Conservation (phyloP, 1,284 basidiomycete genomes). For the Ganoderma lingzhi region DNA sequence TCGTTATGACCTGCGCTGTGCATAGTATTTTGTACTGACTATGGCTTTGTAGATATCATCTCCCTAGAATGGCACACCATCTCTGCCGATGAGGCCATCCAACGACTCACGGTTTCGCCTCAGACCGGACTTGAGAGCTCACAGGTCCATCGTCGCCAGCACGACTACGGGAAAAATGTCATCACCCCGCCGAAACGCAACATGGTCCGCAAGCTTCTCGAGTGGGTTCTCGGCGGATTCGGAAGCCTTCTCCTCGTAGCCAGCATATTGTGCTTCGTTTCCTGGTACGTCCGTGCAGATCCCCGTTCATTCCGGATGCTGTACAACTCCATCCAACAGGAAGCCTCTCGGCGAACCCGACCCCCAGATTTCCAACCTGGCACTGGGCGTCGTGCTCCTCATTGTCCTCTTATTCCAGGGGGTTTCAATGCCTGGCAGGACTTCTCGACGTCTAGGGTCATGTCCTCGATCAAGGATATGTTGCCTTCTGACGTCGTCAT, state of each 20-base stretch:
- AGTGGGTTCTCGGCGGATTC: conserved; percentile 60
- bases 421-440: conserved; percentile 63
- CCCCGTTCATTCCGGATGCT: conserved; percentile 20
- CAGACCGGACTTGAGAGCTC: conserved; percentile 51
- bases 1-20: background rate
- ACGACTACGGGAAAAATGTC: conserved; percentile 53
- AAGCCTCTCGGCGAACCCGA: conserved; percentile 56
- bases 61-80: conserved; percentile 61
- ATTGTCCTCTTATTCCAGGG: conserved; percentile 57
- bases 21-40: background rate
- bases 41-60: conserved; percentile 44
- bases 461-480: conserved; percentile 58
- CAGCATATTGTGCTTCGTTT: conserved; percentile 55
- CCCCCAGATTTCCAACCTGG: conserved; percentile 53
- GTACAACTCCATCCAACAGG: conserved; percentile 42
- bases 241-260: conserved; percentile 64
- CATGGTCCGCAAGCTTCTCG: conserved; percentile 53
- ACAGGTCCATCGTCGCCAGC: conserved; percentile 53
- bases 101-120: conserved; percentile 50
- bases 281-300: conserved; percentile 43
- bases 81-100: conserved; percentile 47
- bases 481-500: conserved; percentile 54
- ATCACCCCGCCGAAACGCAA: conserved; percentile 54
- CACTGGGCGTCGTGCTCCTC: conserved; percentile 55
- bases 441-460: conserved; percentile 51